Evolutionary conservation across 352 stramenopile genomes (phyloP).

Genomic region (Pythium graminicola): DNA sequence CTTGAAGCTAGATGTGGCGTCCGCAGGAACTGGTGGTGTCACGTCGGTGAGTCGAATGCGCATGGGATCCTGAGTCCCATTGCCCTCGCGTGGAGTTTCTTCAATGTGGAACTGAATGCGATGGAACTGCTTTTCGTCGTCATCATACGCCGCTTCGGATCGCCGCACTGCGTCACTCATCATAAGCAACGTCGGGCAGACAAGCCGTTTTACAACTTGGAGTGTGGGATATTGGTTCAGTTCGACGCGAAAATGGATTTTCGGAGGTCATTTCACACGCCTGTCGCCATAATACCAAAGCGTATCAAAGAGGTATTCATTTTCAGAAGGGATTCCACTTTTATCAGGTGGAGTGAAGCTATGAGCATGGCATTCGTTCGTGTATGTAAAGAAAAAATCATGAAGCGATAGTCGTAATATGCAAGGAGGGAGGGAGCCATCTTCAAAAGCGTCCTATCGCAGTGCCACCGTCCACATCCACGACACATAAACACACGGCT

Average conservation of each 20-base stretch:
- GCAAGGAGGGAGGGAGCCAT: not conserved
- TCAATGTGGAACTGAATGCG: constrained; percentile 14
- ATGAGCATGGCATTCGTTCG: too few relatives aligned
- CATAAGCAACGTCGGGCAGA: too few relatives aligned
- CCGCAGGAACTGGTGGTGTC: not conserved
- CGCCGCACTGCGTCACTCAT: too few relatives aligned
- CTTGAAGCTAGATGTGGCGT: not conserved
- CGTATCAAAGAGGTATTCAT: not conserved
- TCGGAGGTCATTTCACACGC: too few relatives aligned
- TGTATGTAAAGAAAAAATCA: too few relatives aligned
- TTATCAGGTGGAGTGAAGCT: not conserved
- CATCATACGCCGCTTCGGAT: too few relatives aligned
- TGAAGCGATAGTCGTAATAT: not conserved
- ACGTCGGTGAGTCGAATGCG: not conserved
- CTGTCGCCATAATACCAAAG: too few relatives aligned
- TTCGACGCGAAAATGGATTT: not conserved
- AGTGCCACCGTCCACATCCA: not conserved
- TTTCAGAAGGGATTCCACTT: too few relatives aligned
- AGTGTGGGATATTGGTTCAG: not conserved
- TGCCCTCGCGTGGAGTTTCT: constrained; percentile 6
- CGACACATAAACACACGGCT: constrained; percentile 4
- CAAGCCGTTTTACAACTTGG: too few relatives aligned
- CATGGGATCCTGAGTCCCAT: not conserved
- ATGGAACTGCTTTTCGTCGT: constrained; percentile 2
- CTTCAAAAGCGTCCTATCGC: not conserved